These are phyloP conservation scores for Leishmania gerbilli DNA, from an alignment of 208 protist genomes.

Conservation along the genomic window DNA sequence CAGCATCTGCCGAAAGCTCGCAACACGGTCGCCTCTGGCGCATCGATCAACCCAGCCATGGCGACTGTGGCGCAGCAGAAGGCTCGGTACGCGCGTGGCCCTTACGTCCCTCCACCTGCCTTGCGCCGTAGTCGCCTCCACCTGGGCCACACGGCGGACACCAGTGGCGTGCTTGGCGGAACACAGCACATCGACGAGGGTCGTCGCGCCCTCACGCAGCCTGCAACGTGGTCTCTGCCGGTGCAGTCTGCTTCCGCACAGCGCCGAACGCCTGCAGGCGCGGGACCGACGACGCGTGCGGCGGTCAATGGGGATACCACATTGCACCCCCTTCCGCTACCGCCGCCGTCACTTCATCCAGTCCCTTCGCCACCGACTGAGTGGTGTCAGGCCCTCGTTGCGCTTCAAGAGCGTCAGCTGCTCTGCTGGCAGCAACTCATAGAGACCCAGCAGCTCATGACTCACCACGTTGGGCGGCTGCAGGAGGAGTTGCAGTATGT, in stretches of 20 bases:
- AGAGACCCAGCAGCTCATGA: slow-evolving; percentile 15
- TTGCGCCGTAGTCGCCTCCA: slow-evolving; percentile 2
- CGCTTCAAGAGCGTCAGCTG: slow-evolving; percentile 29
- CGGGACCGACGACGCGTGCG: background rate
- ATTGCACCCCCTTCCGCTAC: background rate
- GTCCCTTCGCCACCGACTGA: background rate
- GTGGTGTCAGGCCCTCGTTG: slow-evolving; percentile 1
- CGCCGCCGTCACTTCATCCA: too few relatives aligned
- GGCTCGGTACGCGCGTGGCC: slow-evolving; percentile 20
- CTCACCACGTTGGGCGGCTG: slow-evolving; percentile 11
- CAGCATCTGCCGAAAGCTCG: background rate
- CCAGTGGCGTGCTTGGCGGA: background rate
- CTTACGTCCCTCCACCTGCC: slow-evolving; percentile 13
- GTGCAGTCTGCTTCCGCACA: background rate
- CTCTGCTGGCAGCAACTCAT: slow-evolving; percentile 24
- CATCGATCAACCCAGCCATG: background rate
- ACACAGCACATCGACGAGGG: background rate
- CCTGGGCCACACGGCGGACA: background rate
- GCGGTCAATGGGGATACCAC: background rate
- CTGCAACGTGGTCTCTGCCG: background rate
- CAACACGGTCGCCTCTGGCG: background rate
- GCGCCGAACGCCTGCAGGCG: background rate
- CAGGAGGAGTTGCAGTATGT: slow-evolving; percentile 15
- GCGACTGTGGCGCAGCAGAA: slow-evolving; percentile 26
- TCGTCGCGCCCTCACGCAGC: background rate